Conservation (phyloP, 768 basidiomycete genomes). For the Panaeolus papilionaceus region DNA sequence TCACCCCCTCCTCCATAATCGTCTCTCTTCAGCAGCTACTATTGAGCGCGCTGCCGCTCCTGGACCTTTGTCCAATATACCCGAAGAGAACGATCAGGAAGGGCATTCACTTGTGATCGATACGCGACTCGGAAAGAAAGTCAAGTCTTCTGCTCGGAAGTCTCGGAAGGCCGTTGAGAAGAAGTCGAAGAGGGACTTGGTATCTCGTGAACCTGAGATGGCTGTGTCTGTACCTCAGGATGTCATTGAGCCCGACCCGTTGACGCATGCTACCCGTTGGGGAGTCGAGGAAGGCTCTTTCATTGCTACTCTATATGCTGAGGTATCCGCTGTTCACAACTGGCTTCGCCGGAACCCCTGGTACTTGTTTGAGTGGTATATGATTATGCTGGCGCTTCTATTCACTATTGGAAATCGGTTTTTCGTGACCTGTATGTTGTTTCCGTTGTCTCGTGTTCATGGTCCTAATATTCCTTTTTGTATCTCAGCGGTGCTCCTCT, state of each 20-base stretch:
- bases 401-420: not conserved
- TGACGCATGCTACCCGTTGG: not conserved
- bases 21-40: not conserved
- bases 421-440: not conserved
- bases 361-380: constrained; percentile 5
- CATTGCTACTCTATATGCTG: not conserved
- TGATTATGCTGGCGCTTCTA: not conserved
- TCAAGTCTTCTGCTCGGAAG: not conserved
- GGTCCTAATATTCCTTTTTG: not conserved
- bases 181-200: not conserved
- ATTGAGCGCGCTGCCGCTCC: not conserved
- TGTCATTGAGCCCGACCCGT: not conserved
- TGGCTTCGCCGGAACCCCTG: constrained; percentile 2
- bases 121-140: not conserved
- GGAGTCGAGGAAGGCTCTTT: not conserved
- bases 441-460: too few relatives aligned
- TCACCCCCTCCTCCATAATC: not conserved
- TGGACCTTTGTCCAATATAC: not conserved
- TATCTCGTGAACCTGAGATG: not conserved
- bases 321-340: not conserved
- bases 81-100: constrained; percentile 3
- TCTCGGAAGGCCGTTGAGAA: not conserved
- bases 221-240: not conserved
- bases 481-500: not conserved
- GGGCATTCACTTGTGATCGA: not conserved